Conservation (phyloP, 495 filamentous ascomycete species). For the Penicillium manginii region DNA sequence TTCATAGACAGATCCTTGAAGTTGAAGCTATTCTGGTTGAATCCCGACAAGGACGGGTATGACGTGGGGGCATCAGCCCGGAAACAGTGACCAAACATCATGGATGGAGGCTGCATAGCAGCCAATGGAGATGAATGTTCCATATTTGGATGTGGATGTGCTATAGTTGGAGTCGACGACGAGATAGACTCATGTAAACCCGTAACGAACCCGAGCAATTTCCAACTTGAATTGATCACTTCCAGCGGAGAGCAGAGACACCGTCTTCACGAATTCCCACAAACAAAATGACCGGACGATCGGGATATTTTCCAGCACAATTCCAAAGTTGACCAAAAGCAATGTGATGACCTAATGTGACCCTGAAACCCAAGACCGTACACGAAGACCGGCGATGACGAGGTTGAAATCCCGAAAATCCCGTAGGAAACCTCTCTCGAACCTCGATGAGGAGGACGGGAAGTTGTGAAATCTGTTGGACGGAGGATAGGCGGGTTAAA, state of each 20-base stretch:
- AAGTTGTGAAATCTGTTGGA: constrained; percentile 7
- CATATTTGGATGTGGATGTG: constrained; percentile 54
- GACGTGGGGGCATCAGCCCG: constrained; percentile 55
- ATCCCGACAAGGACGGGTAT: constrained; percentile 56
- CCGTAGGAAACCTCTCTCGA: constrained; percentile 13
- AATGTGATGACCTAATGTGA: too few relatives aligned
- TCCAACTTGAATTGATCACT: neutral
- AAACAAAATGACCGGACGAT: neutral
- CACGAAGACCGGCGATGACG: neutral
- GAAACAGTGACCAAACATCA: constrained; percentile 60
- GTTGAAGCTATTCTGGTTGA: constrained; percentile 69
- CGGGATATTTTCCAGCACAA: neutral
- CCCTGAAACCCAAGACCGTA: neutral
- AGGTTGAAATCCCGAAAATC: neutral
- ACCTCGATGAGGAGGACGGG: constrained; percentile 16
- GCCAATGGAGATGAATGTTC: constrained; percentile 93
- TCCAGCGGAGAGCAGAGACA: too few relatives aligned
- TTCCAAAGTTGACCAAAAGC: neutral
- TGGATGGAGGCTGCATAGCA: constrained; percentile 83
- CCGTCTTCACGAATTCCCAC: neutral
- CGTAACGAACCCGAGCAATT: neutral
- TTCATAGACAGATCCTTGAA: constrained; percentile 75
- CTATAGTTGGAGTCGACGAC: neutral
- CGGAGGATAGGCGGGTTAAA: constrained; percentile 14
- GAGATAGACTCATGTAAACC: neutral